phyloP scores from a whole-genome alignment of 805 yeast genomes.

The Nakazawaea laoshanensis region DNA sequence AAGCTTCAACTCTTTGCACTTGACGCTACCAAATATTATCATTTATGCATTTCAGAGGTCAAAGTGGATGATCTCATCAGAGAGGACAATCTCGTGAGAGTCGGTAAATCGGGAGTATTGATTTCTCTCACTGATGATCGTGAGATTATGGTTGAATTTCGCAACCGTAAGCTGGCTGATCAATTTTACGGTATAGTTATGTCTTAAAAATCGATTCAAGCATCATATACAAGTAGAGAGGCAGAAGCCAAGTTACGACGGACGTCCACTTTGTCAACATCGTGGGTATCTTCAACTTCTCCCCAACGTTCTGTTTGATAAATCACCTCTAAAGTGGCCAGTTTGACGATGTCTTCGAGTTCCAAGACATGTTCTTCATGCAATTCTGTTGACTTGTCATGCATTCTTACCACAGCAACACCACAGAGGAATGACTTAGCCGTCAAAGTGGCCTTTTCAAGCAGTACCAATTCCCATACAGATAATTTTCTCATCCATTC shows the following conservation, averaged over 20 bases:
- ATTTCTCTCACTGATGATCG: slow-evolving; percentile 1
- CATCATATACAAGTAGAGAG: slow-evolving; percentile 41
- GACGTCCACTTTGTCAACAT: slow-evolving; percentile 89
- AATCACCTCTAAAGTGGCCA: slow-evolving; percentile 74
- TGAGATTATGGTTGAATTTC: slow-evolving; percentile 10
- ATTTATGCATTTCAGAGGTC: slow-evolving; percentile 4
- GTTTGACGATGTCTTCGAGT: slow-evolving; percentile 65
- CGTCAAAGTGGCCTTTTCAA: slow-evolving; percentile 82
- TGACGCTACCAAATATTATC: slow-evolving; percentile 4
- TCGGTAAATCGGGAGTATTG: slow-evolving; percentile 10
- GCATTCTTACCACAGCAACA: slow-evolving; percentile 49
- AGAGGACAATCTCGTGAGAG: slow-evolving; percentile 8
- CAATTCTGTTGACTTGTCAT: slow-evolving; percentile 15
- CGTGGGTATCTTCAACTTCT: slow-evolving; percentile 97
- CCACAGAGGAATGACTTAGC: slow-evolving; percentile 87
- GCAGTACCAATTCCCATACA: slow-evolving; percentile 74
- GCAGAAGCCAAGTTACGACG: slow-evolving; percentile 77
- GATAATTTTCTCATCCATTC: slow-evolving; percentile 58
- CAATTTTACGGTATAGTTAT: slow-evolving; percentile 5
- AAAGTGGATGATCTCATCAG: slow-evolving; percentile 3
- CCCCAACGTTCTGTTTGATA: slow-evolving; percentile 93
- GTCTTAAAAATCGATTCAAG: slow-evolving; percentile 1
- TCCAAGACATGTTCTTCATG: slow-evolving; percentile 25
- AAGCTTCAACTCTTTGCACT: slow-evolving; percentile 5
- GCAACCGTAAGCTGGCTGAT: slow-evolving; percentile 8